Conservation (phyloP, 2,329 filamentous ascomycete species). For the Cytospora leucostoma region DNA sequence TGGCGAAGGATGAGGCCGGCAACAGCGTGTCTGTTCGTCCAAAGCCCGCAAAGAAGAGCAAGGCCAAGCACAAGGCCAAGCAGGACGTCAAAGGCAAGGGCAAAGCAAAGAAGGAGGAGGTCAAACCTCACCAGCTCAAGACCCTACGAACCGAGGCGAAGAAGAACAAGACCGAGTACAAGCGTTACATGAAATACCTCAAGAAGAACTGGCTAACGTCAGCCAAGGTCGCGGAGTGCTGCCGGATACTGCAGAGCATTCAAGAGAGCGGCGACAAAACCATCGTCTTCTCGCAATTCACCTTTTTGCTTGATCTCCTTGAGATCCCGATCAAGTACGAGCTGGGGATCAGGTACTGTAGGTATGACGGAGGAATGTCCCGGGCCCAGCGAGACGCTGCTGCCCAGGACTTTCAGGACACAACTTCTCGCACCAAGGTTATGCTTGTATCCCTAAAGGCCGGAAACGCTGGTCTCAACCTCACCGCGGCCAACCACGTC, state of each 20-base stretch:
- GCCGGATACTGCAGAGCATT: conserved; percentile 61
- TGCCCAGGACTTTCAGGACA: conserved; percentile 64
- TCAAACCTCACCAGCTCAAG: conserved; percentile 40
- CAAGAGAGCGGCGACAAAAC: conserved; percentile 66
- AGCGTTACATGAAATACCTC: conserved; percentile 69
- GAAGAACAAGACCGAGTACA: conserved; percentile 65
- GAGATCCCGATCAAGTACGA: conserved; percentile 67
- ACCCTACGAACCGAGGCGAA: conserved; percentile 65
- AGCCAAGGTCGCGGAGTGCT: conserved; percentile 70
- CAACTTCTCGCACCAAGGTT: conserved; percentile 57
- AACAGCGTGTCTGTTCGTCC: conserved; percentile 14
- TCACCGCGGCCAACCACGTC: conserved; percentile 79
- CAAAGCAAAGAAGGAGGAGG: conserved; percentile 45
- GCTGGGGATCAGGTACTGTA: conserved; percentile 57
- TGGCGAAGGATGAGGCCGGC: too few relatives aligned
- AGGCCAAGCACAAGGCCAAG: conserved; percentile 39
- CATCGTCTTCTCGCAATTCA: conserved; percentile 82
- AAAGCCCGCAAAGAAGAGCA: conserved; percentile 39
- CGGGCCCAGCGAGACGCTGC: conserved; percentile 65
- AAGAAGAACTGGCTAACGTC: conserved; percentile 71
- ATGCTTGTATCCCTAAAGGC: conserved; percentile 80
- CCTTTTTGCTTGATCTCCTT: conserved; percentile 73
- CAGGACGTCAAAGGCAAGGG: conserved; percentile 46
- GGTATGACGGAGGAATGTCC: conserved; percentile 78
- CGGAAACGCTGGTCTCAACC: conserved; percentile 82